Evolutionary conservation across 2,329 filamentous ascomycete species (phyloP).

Genomic region (Pseudogymnoascus sp.): DNA sequence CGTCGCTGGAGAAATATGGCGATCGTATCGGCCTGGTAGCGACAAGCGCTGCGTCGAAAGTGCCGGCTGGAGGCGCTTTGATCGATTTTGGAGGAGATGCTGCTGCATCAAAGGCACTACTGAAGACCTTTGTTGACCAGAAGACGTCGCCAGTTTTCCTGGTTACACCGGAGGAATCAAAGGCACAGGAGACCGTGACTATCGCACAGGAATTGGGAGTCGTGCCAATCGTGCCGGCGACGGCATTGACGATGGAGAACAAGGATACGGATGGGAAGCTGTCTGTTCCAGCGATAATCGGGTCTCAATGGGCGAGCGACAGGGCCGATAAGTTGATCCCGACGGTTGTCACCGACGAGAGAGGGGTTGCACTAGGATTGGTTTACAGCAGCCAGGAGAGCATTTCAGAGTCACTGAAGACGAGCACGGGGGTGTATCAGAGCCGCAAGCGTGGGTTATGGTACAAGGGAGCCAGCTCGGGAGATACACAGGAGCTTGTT

Average conservation of each 20-base stretch:
- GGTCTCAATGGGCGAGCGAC: slow-evolving; percentile 70
- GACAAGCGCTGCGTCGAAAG: slow-evolving; percentile 14
- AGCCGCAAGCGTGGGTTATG: slow-evolving; percentile 91
- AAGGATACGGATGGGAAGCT: slow-evolving; percentile 48
- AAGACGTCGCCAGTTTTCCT: slow-evolving; percentile 26
- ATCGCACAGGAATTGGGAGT: slow-evolving; percentile 30
- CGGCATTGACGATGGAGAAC: slow-evolving; percentile 58
- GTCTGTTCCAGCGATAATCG: slow-evolving; percentile 61
- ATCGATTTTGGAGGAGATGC: slow-evolving; percentile 31
- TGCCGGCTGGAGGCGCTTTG: slow-evolving; percentile 26
- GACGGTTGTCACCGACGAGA: slow-evolving; percentile 84
- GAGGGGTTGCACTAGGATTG: slow-evolving; percentile 73
- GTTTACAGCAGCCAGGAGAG: slow-evolving; percentile 94
- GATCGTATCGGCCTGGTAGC: slow-evolving; percentile 44
- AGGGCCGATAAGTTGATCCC: slow-evolving; percentile 75
- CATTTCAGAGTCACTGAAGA: slow-evolving; percentile 74
- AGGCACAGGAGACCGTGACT: slow-evolving; percentile 16
- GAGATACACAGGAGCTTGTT: slow-evolving; percentile 84
- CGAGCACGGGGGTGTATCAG: slow-evolving; percentile 72
- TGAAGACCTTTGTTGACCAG: slow-evolving; percentile 19
- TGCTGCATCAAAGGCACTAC: slow-evolving; percentile 27
- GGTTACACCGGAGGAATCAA: slow-evolving; percentile 12
- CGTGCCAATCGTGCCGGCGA: slow-evolving; percentile 67
- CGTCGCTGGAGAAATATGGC: slow-evolving; percentile 46
- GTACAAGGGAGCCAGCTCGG: slow-evolving; percentile 93